These are phyloP conservation scores for Glycine soja DNA, from an alignment of 306 rosid genomes.

Conservation along the genomic window DNA sequence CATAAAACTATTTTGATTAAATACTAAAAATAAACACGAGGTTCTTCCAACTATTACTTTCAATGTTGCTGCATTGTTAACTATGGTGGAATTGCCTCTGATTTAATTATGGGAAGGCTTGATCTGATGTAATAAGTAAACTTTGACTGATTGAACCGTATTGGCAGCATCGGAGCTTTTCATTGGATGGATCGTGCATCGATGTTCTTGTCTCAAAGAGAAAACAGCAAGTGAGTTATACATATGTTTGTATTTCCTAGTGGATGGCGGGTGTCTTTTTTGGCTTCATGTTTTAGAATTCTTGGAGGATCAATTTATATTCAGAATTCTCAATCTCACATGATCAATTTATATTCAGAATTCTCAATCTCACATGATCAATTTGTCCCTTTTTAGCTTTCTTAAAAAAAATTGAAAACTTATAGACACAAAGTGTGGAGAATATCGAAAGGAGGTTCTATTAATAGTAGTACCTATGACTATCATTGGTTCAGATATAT, in stretches of 20 bases:
- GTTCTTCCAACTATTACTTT: too few relatives aligned
- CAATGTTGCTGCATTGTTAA: too few relatives aligned
- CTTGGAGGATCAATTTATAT: constrained; percentile 25
- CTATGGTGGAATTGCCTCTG: neutral
- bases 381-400: constrained; percentile 12
- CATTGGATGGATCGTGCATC: constrained; percentile 94
- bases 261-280: constrained; percentile 17
- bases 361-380: constrained; percentile 33
- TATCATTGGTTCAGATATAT: constrained; percentile 22
- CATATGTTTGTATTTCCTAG: constrained; percentile 35
- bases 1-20: too few relatives aligned
- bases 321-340: constrained; percentile 35
- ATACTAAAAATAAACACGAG: too few relatives aligned
- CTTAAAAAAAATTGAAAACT: constrained; percentile 19
- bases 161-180: constrained; percentile 87
- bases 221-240: constrained; percentile 59
- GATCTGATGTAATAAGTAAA: constrained; percentile 33
- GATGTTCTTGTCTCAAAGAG: constrained; percentile 61
- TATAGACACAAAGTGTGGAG: constrained; percentile 1
- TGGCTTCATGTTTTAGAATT: neutral
- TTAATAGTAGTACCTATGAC: constrained; percentile 7
- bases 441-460: constrained; percentile 31
- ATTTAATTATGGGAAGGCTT: constrained; percentile 2
- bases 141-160: constrained; percentile 39
- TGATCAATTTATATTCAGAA: constrained; percentile 24